Evolutionary conservation across 345 rosid species (phyloP).

Genomic region (Eucalyptus brandiana): DNA sequence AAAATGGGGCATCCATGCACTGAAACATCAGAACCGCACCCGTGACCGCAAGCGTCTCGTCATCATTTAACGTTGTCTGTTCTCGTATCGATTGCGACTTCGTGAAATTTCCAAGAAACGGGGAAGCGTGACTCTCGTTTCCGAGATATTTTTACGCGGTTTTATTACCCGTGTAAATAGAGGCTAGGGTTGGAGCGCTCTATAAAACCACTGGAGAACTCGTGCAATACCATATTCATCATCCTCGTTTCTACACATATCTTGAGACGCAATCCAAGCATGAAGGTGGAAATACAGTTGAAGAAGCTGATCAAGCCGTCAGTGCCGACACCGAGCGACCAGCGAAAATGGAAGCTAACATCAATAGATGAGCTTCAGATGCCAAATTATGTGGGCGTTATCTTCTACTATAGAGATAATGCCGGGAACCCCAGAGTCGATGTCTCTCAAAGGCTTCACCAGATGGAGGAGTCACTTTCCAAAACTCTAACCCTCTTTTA

Average conservation of each 20-base stretch:
- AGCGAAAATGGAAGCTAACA: background rate
- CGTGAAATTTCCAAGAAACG: background rate
- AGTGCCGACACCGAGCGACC: background rate
- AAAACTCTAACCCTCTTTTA: background rate
- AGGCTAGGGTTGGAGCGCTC: background rate
- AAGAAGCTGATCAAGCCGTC: background rate
- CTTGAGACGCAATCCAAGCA: background rate
- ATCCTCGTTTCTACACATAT: background rate
- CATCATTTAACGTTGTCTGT: background rate
- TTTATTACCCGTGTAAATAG: background rate
- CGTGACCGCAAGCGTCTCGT: no score
- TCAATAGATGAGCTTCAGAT: background rate
- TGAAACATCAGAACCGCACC: no score
- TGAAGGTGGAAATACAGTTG: background rate
- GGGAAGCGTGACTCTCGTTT: background rate
- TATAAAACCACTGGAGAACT: background rate
- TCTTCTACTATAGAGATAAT: background rate
- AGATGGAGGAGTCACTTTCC: background rate
- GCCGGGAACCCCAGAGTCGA: background rate
- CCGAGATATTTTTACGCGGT: background rate
- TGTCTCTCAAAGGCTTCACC: background rate
- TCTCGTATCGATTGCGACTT: background rate
- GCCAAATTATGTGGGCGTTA: background rate
- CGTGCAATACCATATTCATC: background rate
- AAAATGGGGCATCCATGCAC: no score